Percentiles rank a stretch among this genome's conserved stretches.
Evolutionary conservation across 176 grass and related monocot species (phyloP).

Genomic region (Rhynchospora tenuis): DNA sequence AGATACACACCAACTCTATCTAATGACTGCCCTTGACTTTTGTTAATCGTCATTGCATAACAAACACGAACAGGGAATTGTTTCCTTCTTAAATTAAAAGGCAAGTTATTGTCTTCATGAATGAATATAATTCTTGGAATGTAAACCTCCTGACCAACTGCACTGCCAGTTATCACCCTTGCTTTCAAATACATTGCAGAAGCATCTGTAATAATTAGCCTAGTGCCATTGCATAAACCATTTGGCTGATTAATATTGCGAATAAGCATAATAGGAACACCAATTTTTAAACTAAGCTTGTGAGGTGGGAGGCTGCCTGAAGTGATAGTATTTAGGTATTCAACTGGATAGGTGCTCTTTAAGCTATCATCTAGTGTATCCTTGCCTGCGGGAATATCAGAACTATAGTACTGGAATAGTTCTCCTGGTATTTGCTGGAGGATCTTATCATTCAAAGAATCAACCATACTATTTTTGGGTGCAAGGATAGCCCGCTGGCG

Average conservation of each 20-base stretch:
- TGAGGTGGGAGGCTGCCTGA: conserved; percentile 12
- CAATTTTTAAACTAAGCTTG: conserved; percentile 2
- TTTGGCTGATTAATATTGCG: not conserved
- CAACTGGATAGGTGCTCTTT: conserved; percentile 11
- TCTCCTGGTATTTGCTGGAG: not conserved
- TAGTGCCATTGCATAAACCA: conserved; percentile 21
- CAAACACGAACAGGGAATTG: too few relatives aligned
- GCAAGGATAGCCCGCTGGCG: conserved; percentile 7
- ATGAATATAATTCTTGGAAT: conserved; percentile 10
- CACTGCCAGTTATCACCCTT: conserved; percentile 5
- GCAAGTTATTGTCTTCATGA: conserved; percentile 8
- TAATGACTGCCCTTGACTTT: too few relatives aligned
- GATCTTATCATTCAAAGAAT: not conserved
- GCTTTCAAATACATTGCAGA: not conserved
- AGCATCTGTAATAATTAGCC: conserved; percentile 14
- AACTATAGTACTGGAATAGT: conserved; percentile 8
- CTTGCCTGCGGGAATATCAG: not conserved
- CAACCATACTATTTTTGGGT: conserved; percentile 10
- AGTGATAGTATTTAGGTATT: conserved; percentile 7
- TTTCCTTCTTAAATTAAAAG: too few relatives aligned
- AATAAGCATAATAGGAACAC: conserved; percentile 23
- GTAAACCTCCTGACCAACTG: not conserved
- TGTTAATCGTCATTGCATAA: too few relatives aligned
- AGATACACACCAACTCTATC: too few relatives aligned
- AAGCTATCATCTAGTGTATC: not conserved